Conservation (phyloP, 2,329 filamentous ascomycete species). For the Pezicula neosporulosa region DNA sequence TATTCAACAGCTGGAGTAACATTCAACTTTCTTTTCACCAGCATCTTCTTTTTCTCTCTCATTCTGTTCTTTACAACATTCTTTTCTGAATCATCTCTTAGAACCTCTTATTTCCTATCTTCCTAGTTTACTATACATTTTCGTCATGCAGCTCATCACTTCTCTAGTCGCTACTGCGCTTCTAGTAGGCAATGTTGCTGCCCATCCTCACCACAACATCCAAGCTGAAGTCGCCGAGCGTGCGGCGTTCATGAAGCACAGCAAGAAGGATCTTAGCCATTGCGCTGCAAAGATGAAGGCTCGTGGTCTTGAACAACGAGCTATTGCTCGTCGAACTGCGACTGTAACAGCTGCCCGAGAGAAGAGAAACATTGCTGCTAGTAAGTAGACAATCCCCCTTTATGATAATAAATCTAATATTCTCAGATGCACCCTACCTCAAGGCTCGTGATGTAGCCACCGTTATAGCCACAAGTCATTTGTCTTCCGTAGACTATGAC, state of each 20-base stretch:
- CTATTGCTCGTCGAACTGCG: constrained; percentile 30
- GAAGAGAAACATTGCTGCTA: constrained; percentile 22
- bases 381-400: background rate
- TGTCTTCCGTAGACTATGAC: constrained; percentile 24
- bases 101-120: too few species aligned
- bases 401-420: background rate
- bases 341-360: constrained; percentile 29
- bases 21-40: too few species aligned
- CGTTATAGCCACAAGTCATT: constrained; percentile 6
- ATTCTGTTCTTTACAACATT: too few species aligned
- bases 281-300: constrained; percentile 35
- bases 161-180: too few species aligned
- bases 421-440: background rate
- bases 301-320: constrained; percentile 31
- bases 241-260: constrained; percentile 28
- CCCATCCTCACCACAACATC: constrained; percentile 36
- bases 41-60: too few species aligned
- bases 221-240: constrained; percentile 31
- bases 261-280: constrained; percentile 33
- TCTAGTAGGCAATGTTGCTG: constrained; percentile 10
- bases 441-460: constrained; percentile 13
- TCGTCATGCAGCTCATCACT: too few species aligned
- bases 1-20: too few species aligned
- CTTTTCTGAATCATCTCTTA: too few species aligned
- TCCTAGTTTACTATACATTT: too few species aligned